Evolutionary conservation across 306 rosid species (phyloP).

Genomic region (Trifolium repens): DNA sequence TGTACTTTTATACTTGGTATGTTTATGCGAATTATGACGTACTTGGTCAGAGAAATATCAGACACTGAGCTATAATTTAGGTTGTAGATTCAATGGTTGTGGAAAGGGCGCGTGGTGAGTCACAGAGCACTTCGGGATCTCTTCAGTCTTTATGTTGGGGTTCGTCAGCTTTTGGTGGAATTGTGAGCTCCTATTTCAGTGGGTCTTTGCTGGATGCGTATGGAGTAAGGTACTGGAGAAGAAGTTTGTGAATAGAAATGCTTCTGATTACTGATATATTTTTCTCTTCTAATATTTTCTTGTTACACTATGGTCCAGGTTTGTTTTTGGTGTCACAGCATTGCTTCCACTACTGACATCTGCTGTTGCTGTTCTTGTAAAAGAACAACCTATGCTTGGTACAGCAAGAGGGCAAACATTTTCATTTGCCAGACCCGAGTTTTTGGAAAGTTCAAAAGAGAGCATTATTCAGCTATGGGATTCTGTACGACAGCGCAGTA

Average conservation of each 20-base stretch:
- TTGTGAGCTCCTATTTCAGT: constrained; percentile 93
- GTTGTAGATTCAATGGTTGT: constrained; percentile 99
- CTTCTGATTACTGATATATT: constrained; percentile 36
- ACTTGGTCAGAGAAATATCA: constrained; percentile 39
- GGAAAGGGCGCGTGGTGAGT: constrained; percentile 99
- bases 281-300: constrained; percentile 15
- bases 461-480: constrained; percentile 72
- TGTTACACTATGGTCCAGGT: constrained; percentile 60
- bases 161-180: constrained; percentile 97
- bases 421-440: constrained; percentile 49
- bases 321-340: constrained; percentile 94
- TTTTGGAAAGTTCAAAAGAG: constrained; percentile 74
- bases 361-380: constrained; percentile 92
- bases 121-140: constrained; percentile 96
- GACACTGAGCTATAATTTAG: constrained; percentile 62
- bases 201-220: constrained; percentile 82
- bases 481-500: constrained; percentile 75
- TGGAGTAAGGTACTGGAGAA: constrained; percentile 80
- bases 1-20: too few relatives aligned
- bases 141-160: constrained; percentile 99
- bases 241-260: constrained; percentile 31
- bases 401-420: constrained; percentile 53
- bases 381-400: constrained; percentile 65
- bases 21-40: too few relatives aligned
- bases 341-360: constrained; percentile 90